These are phyloP conservation scores for Cenchrus fungigraminus DNA, from an alignment of 176 grass and related monocot genomes.

Conservation along the genomic window DNA sequence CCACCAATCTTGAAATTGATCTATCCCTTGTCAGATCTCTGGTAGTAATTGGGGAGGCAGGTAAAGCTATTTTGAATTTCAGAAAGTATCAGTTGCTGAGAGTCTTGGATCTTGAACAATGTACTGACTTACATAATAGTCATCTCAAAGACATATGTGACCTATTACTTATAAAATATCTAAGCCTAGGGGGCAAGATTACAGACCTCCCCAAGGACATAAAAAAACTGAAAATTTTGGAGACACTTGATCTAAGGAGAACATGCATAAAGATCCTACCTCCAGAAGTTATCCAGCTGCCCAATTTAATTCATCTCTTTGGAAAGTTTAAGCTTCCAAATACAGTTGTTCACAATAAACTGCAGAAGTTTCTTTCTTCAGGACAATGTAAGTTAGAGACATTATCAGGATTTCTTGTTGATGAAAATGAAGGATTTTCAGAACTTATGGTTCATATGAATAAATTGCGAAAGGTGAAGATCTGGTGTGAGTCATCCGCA, in stretches of 20 bases:
- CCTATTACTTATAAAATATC: background rate
- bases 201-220: background rate
- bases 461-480: conserved; percentile 18
- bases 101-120: conserved; percentile 21
- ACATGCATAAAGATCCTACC: background rate
- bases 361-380: background rate
- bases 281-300: conserved; percentile 10
- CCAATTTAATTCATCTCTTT: conserved; percentile 27
- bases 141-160: conserved; percentile 9
- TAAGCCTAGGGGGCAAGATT: conserved; percentile 12
- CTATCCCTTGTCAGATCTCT: conserved; percentile 17
- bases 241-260: conserved; percentile 33
- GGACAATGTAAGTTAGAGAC: conserved; percentile 29
- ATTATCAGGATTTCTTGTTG: conserved; percentile 1
- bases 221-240: conserved; percentile 6
- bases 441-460: conserved; percentile 19
- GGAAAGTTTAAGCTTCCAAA: conserved; percentile 21
- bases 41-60: background rate
- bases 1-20: background rate
- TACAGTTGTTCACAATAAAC: background rate
- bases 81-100: conserved; percentile 19
- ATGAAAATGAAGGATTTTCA: conserved; percentile 3
- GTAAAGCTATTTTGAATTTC: background rate
- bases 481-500: background rate
- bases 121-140: background rate